These are phyloP conservation scores for Ramularia endophylla DNA, from an alignment of 2,329 filamentous ascomycete species.

Conservation along the genomic window DNA sequence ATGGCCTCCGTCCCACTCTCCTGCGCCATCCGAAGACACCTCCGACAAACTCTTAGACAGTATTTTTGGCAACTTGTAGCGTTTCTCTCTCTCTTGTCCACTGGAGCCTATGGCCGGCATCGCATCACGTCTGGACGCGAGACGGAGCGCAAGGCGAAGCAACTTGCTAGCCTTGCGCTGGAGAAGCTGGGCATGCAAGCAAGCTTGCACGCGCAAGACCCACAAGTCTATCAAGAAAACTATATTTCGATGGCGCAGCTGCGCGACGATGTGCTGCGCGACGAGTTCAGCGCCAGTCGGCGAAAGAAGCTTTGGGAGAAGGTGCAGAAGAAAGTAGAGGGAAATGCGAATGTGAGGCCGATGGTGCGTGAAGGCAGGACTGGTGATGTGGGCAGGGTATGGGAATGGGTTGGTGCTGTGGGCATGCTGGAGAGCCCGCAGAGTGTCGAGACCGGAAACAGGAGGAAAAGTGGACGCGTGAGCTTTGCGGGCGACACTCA, in stretches of 20 bases:
- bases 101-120: slow-evolving; percentile 57
- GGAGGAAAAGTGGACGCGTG: slow-evolving; percentile 25
- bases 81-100: slow-evolving; percentile 47
- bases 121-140: slow-evolving; percentile 58
- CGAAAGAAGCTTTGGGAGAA: slow-evolving; percentile 78
- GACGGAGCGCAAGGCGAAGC: slow-evolving; percentile 68
- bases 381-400: slow-evolving; percentile 54
- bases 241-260: slow-evolving; percentile 86
- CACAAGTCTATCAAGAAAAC: slow-evolving; percentile 59
- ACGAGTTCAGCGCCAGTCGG: slow-evolving; percentile 69
- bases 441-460: slow-evolving; percentile 6
- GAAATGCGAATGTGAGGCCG: slow-evolving; percentile 84
- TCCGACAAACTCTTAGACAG: slow-evolving; percentile 76
- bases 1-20: slow-evolving; percentile 84
- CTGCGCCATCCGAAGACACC: slow-evolving; percentile 71
- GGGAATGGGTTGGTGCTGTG: slow-evolving; percentile 63
- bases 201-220: slow-evolving; percentile 63
- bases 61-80: slow-evolving; percentile 78
- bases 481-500: slow-evolving; percentile 21
- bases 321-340: slow-evolving; percentile 79
- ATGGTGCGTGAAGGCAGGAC: slow-evolving; percentile 59
- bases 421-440: slow-evolving; percentile 26
- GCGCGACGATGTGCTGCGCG: slow-evolving; percentile 80
- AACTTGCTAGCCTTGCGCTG: slow-evolving; percentile 76
- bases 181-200: slow-evolving; percentile 79